Base-by-base conservation (phyloP, 331 rosid genomes). In the Cucumis variabilis region DNA sequence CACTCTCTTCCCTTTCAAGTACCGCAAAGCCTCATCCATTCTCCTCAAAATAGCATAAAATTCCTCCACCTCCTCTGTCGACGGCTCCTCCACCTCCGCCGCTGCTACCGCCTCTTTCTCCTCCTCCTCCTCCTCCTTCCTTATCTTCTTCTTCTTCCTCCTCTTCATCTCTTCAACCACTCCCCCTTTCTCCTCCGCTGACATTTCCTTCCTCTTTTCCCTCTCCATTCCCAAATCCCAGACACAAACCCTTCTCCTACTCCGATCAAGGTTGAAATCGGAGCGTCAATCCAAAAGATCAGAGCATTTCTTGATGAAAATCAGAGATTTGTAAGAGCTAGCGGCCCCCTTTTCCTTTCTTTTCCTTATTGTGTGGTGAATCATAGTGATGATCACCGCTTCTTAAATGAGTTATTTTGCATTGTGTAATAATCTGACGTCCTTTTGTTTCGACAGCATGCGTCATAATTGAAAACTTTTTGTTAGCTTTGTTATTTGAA, bases 1-100 rank as follows among this genome's bases (percentile, higher is more conserved):
- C 8, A 33, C 4, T 37, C 68, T 55, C 84, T 16, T 80, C 84
- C 68, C 93, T 86, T 84, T 92, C 69, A 93, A 93, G 89, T 95
- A 95, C 77, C 91, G 93, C 0, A 95, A 93, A 0, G 94, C 98
- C 44, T 51, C 89, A 66, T 90, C 91, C 97, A 95, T 95, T 92
- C 98, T 88, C 89, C 94, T 86, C 27, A 95, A 89, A 16, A 95
- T 95, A 1, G 95, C 91, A 23, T 88, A 95, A 85, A 95, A 95
- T 80, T 95, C 98, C 87, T 95, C 98, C 73, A n/a, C n/a, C n/a
- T n/a, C n/a, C n/a, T n/a, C n/a, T n/a, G n/a, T n/a, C n/a, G n/a
- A n/a, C n/a, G n/a, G n/a, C n/a, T n/a, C n/a, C n/a, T n/a, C n/a
- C n/a, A 1, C 73, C 1, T 19, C 69, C 85, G 0, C 70, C 70